Conservation (phyloP, 1,284 basidiomycete species). For the Trichosporon inkin region DNA sequence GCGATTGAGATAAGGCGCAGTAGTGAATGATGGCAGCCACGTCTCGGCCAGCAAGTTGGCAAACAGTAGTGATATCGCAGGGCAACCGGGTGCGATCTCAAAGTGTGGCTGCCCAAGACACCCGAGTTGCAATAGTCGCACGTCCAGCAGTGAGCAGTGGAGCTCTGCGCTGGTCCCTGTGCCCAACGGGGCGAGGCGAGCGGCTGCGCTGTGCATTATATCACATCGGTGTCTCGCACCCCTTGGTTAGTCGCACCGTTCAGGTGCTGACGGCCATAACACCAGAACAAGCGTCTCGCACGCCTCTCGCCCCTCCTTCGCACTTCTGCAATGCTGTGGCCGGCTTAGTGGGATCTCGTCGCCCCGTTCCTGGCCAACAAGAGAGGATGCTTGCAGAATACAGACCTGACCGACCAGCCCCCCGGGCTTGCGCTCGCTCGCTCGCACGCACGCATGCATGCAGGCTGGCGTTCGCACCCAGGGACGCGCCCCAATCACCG, state of each 20-base stretch:
- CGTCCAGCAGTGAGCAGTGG: too few relatives aligned
- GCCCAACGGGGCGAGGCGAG: too few relatives aligned
- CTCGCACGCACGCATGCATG: too few relatives aligned
- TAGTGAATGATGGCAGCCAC: too few relatives aligned
- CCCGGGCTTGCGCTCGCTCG: background rate
- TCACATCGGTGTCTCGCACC: background rate
- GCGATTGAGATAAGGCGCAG: too few relatives aligned
- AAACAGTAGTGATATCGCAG: too few relatives aligned
- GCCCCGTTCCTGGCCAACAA: background rate
- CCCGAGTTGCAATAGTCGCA: too few relatives aligned
- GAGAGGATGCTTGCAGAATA: background rate
- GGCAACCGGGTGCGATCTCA: too few relatives aligned
- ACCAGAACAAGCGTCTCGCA: background rate
- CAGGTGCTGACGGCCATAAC: background rate
- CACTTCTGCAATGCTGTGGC: background rate
- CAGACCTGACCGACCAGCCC: slow-evolving; percentile 4
- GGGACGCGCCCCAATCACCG: background rate
- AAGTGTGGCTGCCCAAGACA: too few relatives aligned
- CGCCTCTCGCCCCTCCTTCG: background rate
- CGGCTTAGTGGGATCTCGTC: background rate
- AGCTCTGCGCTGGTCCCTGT: too few relatives aligned
- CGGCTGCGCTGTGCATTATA: too few relatives aligned
- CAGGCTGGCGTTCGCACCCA: background rate
- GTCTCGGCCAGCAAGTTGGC: too few relatives aligned
- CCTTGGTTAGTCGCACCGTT: background rate